Conservation (phyloP, 2,329 filamentous ascomycete species). For the Blumeria graminis region DNA sequence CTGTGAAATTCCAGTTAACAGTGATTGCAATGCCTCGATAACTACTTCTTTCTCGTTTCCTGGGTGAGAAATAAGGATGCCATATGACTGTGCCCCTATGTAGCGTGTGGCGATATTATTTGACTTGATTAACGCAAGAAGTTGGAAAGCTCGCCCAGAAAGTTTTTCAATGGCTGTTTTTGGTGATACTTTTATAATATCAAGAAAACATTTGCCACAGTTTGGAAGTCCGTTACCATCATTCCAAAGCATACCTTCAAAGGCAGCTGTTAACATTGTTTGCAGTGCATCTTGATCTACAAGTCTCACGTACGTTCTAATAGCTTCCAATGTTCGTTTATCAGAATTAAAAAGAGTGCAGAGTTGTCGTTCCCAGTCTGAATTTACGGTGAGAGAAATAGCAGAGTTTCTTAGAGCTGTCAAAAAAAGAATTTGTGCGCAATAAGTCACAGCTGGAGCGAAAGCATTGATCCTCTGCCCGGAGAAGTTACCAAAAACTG, state of each 20-base stretch:
- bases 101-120: conserved; percentile 46
- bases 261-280: conserved; percentile 27
- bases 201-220: conserved; percentile 27
- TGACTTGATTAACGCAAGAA: conserved; percentile 39
- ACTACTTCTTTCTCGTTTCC: conserved; percentile 20
- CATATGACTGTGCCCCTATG: conserved; percentile 45
- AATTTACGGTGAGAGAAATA: conserved; percentile 27
- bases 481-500: conserved; percentile 17
- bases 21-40: conserved; percentile 18
- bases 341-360: conserved; percentile 50
- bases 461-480: conserved; percentile 30
- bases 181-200: conserved; percentile 26
- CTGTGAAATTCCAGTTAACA: conserved; percentile 22
- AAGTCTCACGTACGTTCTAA: conserved; percentile 28
- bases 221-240: conserved; percentile 19
- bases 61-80: conserved; percentile 50
- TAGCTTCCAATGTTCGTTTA: conserved; percentile 32
- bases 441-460: conserved; percentile 44
- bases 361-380: conserved; percentile 66
- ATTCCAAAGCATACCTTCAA: conserved; percentile 28
- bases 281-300: conserved; percentile 18
- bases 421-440: conserved; percentile 33
- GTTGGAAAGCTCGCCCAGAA: conserved; percentile 22
- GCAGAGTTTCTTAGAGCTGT: conserved; percentile 20
- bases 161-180: conserved; percentile 27